Conservation (phyloP, 345 rosid species). For the Camelina neglecta region DNA sequence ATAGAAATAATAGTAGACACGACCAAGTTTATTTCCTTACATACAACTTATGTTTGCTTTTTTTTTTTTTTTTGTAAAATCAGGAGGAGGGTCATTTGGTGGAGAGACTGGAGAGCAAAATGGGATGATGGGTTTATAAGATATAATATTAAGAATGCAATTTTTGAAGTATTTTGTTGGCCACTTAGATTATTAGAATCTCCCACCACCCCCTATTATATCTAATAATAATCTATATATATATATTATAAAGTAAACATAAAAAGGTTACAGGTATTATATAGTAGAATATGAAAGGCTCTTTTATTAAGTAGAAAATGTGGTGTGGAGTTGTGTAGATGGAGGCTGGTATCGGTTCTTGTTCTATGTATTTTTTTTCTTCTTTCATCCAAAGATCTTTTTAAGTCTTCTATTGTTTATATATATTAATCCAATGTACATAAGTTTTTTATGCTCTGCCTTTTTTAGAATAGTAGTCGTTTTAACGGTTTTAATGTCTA, state of each 20-base stretch:
- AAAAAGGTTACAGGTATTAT: conserved; percentile 33
- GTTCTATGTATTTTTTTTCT: conserved; percentile 19
- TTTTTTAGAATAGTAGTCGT: neutral
- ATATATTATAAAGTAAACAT: conserved; percentile 37
- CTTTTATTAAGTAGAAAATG: conserved; percentile 36
- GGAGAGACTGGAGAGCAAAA: conserved; percentile 34
- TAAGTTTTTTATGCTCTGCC: conserved; percentile 18
- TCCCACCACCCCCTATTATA: conserved; percentile 33
- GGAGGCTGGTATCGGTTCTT: conserved; percentile 34
- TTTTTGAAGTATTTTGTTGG: conserved; percentile 45
- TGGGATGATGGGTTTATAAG: conserved; percentile 20
- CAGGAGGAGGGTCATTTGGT: conserved; percentile 4
- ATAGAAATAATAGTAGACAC: neutral
- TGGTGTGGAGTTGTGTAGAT: conserved; percentile 36
- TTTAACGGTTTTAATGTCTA: neutral
- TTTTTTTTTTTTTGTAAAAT: neutral
- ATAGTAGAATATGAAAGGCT: conserved; percentile 30
- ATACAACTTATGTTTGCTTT: neutral
- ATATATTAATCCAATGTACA: conserved; percentile 39
- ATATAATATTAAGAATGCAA: conserved; percentile 36
- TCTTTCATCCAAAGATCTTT: neutral
- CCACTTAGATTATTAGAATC: conserved; percentile 37
- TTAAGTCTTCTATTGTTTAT: conserved; percentile 34
- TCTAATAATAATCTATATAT: conserved; percentile 31
- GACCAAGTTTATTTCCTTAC: neutral